These are phyloP conservation scores for Leucogyrophana mollusca DNA, from an alignment of 768 basidiomycete genomes.

Conservation along the genomic window DNA sequence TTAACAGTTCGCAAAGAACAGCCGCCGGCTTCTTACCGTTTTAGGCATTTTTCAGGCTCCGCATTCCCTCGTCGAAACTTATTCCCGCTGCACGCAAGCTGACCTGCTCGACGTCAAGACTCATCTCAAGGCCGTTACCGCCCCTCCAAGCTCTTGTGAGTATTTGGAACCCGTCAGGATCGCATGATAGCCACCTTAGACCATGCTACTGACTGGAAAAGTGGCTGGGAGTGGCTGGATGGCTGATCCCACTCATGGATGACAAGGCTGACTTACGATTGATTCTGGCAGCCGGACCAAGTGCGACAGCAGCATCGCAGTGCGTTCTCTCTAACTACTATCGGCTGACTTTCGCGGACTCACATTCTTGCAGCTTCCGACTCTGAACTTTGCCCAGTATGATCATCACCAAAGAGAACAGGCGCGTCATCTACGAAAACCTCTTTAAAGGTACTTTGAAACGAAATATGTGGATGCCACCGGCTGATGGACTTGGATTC, in stretches of 20 bases:
- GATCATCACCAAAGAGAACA: constrained; percentile 96
- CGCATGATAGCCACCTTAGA: not conserved
- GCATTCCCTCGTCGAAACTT: constrained; percentile 9
- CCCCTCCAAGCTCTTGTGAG: constrained; percentile 19
- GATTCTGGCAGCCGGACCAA: constrained; percentile 28
- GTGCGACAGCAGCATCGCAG: constrained; percentile 35
- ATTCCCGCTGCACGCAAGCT: constrained; percentile 17
- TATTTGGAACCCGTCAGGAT: constrained; percentile 4
- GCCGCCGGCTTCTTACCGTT: too few relatives aligned
- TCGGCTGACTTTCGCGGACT: not conserved
- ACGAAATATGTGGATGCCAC: not conserved
- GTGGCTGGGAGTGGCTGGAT: constrained; percentile 33
- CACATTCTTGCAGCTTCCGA: constrained; percentile 26
- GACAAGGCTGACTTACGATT: constrained; percentile 19
- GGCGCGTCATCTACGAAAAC: constrained; percentile 96
- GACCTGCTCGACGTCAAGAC: constrained; percentile 39
- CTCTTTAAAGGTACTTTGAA: constrained; percentile 94
- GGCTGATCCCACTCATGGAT: constrained; percentile 24
- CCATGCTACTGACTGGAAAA: constrained; percentile 3
- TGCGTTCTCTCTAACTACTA: constrained; percentile 20
- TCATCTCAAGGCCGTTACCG: constrained; percentile 24
- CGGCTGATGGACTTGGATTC: constrained; percentile 1
- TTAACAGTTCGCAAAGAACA: too few relatives aligned
- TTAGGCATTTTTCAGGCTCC: constrained; percentile 21
- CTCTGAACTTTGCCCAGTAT: constrained; percentile 53